Percentiles rank a stretch among this genome's conserved stretches.
Evolutionary conservation across 306 rosid species (phyloP).

Genomic region (Echinosophora koreensis): DNA sequence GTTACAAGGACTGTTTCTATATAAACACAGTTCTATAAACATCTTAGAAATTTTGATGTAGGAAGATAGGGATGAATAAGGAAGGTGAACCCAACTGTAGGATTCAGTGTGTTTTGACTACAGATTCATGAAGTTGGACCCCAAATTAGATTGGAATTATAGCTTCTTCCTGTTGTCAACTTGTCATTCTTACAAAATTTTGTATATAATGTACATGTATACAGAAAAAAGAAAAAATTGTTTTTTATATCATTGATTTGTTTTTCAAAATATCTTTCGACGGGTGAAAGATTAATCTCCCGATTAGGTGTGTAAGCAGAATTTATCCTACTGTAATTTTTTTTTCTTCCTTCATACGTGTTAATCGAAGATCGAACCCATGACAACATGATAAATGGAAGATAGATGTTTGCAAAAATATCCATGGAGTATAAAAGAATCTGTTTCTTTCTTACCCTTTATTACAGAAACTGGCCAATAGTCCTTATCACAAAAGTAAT

Average conservation of each 20-base stretch:
- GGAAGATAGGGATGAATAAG: not conserved
- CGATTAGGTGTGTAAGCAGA: too few relatives aligned
- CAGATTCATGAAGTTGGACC: conserved; percentile 25
- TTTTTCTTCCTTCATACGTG: too few relatives aligned
- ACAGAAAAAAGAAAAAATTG: not conserved
- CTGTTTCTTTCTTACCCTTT: not conserved
- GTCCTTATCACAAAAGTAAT: not conserved
- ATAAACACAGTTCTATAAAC: not conserved
- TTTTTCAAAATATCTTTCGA: too few relatives aligned
- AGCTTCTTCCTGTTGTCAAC: conserved; percentile 1
- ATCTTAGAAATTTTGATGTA: conserved; percentile 8
- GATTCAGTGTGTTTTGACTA: conserved; percentile 11
- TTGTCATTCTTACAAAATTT: not conserved
- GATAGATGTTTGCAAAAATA: conserved; percentile 9
- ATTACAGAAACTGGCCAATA: not conserved
- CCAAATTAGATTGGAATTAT: not conserved
- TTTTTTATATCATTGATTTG: not conserved
- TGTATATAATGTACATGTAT: not conserved
- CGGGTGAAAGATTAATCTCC: too few relatives aligned
- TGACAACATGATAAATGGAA: too few relatives aligned
- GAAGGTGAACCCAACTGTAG: not conserved
- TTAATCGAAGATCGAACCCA: too few relatives aligned
- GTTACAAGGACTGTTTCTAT: not conserved
- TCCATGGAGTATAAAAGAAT: not conserved
- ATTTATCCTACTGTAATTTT: too few relatives aligned